Conservation (phyloP, 1,284 basidiomycete species). For the Schizopora paradoxa region DNA sequence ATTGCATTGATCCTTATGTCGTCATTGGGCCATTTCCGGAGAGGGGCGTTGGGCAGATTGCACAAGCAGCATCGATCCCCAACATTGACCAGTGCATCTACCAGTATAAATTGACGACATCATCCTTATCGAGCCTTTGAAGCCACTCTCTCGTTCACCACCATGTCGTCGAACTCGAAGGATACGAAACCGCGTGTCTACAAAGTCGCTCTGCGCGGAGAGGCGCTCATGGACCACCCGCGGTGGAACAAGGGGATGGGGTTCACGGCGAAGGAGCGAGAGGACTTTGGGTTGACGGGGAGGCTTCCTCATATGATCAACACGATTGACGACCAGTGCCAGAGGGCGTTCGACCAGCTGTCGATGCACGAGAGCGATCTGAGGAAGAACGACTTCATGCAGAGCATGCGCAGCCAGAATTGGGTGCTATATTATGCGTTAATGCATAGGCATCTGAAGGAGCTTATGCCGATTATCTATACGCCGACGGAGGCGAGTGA, state of each 20-base stretch:
- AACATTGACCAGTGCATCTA: too few species aligned
- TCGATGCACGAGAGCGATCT: conserved; percentile 42
- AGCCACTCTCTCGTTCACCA: too few species aligned
- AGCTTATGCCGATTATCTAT: conserved; percentile 74
- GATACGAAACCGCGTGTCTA: too few species aligned
- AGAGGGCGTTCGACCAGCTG: conserved; percentile 67
- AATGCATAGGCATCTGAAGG: conserved; percentile 56
- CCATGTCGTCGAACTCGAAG: too few species aligned
- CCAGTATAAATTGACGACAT: too few species aligned
- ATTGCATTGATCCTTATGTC: too few species aligned
- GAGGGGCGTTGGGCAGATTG: too few species aligned
- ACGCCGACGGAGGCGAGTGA: conserved; percentile 57
- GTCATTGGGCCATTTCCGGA: too few species aligned
- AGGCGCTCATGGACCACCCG: conserved; percentile 55
- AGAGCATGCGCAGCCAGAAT: conserved; percentile 70
- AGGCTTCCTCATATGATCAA: conserved; percentile 74
- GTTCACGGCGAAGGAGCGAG: conserved; percentile 63
- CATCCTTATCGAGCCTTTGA: too few species aligned
- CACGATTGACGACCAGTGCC: conserved; percentile 70
- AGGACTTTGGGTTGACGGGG: conserved; percentile 68
- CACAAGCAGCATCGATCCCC: too few species aligned
- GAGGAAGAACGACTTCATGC: conserved; percentile 67
- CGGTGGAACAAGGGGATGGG: conserved; percentile 73
- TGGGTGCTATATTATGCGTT: conserved; percentile 72
- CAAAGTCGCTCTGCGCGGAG: conserved; percentile 40